Evolutionary conservation across 2,329 filamentous ascomycete species (phyloP).

Genomic region (Penicillium paneum): DNA sequence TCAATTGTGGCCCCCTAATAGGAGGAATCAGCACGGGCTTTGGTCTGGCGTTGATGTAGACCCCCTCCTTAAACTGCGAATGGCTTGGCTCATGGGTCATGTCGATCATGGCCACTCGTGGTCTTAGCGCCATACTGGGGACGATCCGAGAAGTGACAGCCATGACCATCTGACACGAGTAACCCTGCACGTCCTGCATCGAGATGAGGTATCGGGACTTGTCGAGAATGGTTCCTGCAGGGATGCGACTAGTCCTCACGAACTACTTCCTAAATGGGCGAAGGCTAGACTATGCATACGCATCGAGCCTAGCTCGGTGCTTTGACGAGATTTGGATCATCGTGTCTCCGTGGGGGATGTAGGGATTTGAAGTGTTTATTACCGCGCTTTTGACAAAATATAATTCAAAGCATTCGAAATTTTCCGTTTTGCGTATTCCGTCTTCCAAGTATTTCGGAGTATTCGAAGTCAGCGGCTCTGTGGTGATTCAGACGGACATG

Average conservation of each 20-base stretch:
- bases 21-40: background rate
- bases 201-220: conserved; percentile 7
- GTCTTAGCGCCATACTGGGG: conserved; percentile 1
- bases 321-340: background rate
- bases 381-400: background rate
- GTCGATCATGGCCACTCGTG: conserved; percentile 1
- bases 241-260: conserved; percentile 15
- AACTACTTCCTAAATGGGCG: conserved; percentile 15
- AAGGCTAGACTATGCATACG: background rate
- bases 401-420: background rate
- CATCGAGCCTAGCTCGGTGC: background rate
- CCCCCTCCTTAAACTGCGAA: background rate
- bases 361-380: background rate
- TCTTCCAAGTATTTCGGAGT: background rate
- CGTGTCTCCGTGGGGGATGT: background rate
- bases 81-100: background rate
- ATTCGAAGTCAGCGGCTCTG: conserved; percentile 9
- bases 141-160: conserved; percentile 9
- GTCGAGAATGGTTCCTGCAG: conserved; percentile 19
- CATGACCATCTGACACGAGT: conserved; percentile 8
- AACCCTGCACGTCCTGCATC: conserved; percentile 20
- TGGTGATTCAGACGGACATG: conserved; percentile 17
- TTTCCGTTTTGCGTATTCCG: too few relatives aligned
- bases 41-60: background rate
- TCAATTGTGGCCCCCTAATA: background rate